Conservation (phyloP, 108 stramenopile genomes). For the Thalassiosira profunda region DNA sequence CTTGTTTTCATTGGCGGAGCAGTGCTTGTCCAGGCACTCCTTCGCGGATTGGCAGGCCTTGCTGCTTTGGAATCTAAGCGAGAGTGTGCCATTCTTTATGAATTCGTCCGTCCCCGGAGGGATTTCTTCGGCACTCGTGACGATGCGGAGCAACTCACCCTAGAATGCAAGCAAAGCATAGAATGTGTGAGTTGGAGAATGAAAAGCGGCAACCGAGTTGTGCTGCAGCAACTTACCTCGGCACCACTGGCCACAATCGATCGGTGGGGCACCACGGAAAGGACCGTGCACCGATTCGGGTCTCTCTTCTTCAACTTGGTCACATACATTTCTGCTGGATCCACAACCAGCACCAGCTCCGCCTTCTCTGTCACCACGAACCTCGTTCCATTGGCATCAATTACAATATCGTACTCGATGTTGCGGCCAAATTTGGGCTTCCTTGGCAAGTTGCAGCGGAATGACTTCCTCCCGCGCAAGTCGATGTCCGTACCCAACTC, state of each 20-base stretch:
- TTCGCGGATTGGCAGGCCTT: slow-evolving; percentile 60
- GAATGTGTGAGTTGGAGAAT: too few relatives aligned
- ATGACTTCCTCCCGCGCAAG: slow-evolving; percentile 72
- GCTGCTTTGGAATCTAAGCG: slow-evolving; percentile 62
- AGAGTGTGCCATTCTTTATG: slow-evolving; percentile 78
- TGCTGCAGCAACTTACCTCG: slow-evolving; percentile 31
- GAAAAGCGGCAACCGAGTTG: too few relatives aligned
- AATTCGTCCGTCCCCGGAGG: slow-evolving; percentile 21
- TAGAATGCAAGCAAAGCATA: too few relatives aligned
- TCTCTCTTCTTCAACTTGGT: slow-evolving; percentile 43
- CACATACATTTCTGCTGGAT: slow-evolving; percentile 74
- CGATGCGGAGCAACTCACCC: slow-evolving; percentile 71
- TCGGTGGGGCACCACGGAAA: slow-evolving; percentile 55
- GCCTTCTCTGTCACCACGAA: not conserved
- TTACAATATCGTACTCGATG: not conserved
- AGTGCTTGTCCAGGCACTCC: slow-evolving; percentile 66
- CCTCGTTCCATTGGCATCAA: slow-evolving; percentile 17
- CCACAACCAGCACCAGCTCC: slow-evolving; percentile 57
- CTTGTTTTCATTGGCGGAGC: slow-evolving; percentile 21
- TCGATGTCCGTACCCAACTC: slow-evolving; percentile 67
- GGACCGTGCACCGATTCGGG: slow-evolving; percentile 54
- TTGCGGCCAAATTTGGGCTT: slow-evolving; percentile 1
- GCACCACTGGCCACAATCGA: slow-evolving; percentile 73
- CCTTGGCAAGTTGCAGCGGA: slow-evolving; percentile 41
- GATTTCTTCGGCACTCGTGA: slow-evolving; percentile 46